Conservation (phyloP, 306 rosid species). For the Senna siamea region DNA sequence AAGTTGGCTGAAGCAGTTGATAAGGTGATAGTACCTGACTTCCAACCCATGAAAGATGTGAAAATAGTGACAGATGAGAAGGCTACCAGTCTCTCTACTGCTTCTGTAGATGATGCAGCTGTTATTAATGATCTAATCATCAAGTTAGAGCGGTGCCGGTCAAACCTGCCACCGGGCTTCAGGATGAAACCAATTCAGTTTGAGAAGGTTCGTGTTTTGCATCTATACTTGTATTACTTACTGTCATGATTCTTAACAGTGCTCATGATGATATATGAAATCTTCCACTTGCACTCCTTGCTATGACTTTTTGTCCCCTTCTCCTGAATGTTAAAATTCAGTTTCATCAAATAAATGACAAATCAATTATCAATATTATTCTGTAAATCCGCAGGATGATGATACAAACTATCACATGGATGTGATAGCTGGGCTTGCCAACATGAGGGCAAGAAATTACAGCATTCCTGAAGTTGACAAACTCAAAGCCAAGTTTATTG, state of each 20-base stretch:
- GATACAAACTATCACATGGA: too few relatives aligned
- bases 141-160: constrained; percentile 65
- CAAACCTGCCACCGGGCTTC: constrained; percentile 67
- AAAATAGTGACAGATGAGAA: too few relatives aligned
- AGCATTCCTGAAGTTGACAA: too few relatives aligned
- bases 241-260: constrained; percentile 5
- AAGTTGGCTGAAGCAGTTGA: too few relatives aligned
- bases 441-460: too few relatives aligned
- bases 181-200: constrained; percentile 96
- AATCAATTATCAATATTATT: neutral
- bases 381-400: constrained; percentile 76
- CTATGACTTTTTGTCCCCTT: neutral
- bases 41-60: too few relatives aligned
- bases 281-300: neutral
- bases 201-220: constrained; percentile 67
- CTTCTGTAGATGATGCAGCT: too few relatives aligned
- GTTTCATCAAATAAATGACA: neutral
- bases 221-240: neutral
- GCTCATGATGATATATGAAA: neutral
- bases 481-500: too few relatives aligned
- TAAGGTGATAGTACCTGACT: too few relatives aligned
- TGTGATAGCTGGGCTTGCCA: too few relatives aligned
- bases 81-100: too few relatives aligned
- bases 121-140: constrained; percentile 64
- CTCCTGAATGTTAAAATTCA: neutral